Base-by-base conservation (phyloP, 2,329 filamentous ascomycete genomes). In the Intubia oerlemansii region DNA sequence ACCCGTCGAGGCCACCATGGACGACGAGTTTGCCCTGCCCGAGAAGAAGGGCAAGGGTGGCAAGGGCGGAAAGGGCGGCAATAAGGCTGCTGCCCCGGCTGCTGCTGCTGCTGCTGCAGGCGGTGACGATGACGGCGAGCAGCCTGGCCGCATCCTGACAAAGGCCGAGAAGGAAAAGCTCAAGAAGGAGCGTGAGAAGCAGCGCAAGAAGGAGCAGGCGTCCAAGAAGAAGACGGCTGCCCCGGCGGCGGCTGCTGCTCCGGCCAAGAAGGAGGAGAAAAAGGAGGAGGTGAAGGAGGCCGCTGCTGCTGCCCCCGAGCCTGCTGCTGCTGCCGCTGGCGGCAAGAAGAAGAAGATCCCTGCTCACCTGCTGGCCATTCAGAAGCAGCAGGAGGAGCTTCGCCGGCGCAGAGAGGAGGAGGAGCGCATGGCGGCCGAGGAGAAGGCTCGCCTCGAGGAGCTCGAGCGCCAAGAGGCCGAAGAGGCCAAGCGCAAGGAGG, bases 161-260 rank as follows among this genome's bases (percentile, higher is more conserved):
- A 98, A 95, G 66, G 88, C 90, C 33, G 84, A 98, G 57, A 98
- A 98, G 59, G 88, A 98, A 51, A 91, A 81, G 54, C 63, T 85
- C 45, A 95, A 85, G 65, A 98, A 93, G 57, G 88, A 98, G 58
- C 72, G 81, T 36, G 88, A 98, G 59, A 98, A 98, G 69, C 79
- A 88, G 56, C 66, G 84, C 40, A 98, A 98, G 59, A 98, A 84
- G 69, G 88, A 98, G 53, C 77, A 95, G 74, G 80, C 81, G 39
- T 71, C 77, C 17, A 81, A 84, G 57, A 91, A 91, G 62, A 91
- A 88, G 56, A 53, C 62, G 17, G 43, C 54, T 10, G 53, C 52
- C 21, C 54, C 60, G 15, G 10, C 14, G 2, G 21, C 4, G 8
- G 11, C 21, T 4, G 8, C 33, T 13, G 49, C 62, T 17, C 56